phyloP scores from a whole-genome alignment of 805 yeast genomes.

The Wickerhamiella shivajii region DNA sequence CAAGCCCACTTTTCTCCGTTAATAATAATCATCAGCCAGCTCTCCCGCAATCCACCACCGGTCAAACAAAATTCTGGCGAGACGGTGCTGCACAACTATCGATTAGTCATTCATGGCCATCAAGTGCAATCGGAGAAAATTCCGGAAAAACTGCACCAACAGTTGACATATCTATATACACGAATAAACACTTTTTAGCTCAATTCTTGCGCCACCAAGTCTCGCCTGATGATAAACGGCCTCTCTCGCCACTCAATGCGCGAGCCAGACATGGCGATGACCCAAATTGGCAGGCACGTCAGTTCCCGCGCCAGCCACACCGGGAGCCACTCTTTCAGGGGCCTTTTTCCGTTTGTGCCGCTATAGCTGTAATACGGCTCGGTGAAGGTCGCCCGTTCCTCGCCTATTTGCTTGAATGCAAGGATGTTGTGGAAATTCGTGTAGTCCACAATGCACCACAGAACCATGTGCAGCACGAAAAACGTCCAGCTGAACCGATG shows the following conservation, averaged over 20 bases:
- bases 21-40: slow-evolving; percentile 82
- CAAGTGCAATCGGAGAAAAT: no score
- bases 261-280: slow-evolving; percentile 63
- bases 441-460: slow-evolving; percentile 57
- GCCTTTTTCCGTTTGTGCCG: slow-evolving; percentile 8
- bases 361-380: slow-evolving; percentile 16
- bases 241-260: slow-evolving; percentile 53
- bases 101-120: no score
- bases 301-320: slow-evolving; percentile 59
- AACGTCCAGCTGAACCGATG: slow-evolving; percentile 22
- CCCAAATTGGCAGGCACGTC: slow-evolving; percentile 74
- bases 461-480: slow-evolving; percentile 37
- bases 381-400: slow-evolving; percentile 20
- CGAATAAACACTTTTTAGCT: no score
- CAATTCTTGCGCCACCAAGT: slow-evolving; percentile 58
- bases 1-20: slow-evolving; percentile 95
- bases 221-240: slow-evolving; percentile 58
- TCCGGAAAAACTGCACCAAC: no score
- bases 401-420: slow-evolving; percentile 18
- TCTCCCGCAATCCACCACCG: no score
- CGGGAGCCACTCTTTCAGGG: slow-evolving; percentile 24
- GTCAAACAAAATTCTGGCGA: no score
- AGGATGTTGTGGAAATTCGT: slow-evolving; percentile 37
- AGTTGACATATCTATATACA: no score
- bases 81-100: no score